Percentiles rank a stretch among this genome's conserved stretches.
Conservation (phyloP, 768 basidiomycete genomes). For the Lentinula sp. region DNA sequence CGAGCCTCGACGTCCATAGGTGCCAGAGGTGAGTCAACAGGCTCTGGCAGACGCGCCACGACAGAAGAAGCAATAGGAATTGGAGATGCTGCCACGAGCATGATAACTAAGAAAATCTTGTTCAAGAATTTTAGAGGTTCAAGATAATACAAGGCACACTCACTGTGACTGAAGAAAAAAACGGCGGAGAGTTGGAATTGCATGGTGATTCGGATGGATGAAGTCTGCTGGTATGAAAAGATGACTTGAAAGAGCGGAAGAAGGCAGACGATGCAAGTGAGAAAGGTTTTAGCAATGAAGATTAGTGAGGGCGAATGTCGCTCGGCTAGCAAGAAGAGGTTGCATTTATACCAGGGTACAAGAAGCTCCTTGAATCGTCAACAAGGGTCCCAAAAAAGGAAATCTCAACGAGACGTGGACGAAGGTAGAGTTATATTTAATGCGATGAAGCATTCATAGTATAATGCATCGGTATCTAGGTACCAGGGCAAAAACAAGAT, state of each 20-base stretch:
- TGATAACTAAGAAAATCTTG: not conserved
- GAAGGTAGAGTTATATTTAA: not conserved
- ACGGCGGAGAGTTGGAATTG: constrained; percentile 1
- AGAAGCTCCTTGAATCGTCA: not conserved
- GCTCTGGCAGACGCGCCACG: not conserved
- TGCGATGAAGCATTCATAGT: not conserved
- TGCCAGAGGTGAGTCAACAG: constrained; percentile 2
- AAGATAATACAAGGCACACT: not conserved
- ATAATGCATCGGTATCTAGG: not conserved
- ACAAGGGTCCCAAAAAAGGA: not conserved
- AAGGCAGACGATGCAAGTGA: not conserved
- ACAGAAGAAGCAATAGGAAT: not conserved
- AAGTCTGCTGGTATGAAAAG: not conserved
- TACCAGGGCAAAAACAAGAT: not conserved
- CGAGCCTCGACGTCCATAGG: no score
- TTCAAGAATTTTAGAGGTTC: no score
- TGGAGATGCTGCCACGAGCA: not conserved
- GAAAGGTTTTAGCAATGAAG: not conserved
- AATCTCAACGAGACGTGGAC: not conserved
- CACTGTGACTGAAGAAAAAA: not conserved
- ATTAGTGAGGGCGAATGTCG: not conserved
- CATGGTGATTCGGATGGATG: not conserved
- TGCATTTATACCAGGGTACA: not conserved
- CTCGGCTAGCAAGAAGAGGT: not conserved
- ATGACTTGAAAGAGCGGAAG: not conserved